These are phyloP conservation scores for Fusarium avenaceum DNA, from an alignment of 2,329 filamentous ascomycete species.

Conservation along the genomic window DNA sequence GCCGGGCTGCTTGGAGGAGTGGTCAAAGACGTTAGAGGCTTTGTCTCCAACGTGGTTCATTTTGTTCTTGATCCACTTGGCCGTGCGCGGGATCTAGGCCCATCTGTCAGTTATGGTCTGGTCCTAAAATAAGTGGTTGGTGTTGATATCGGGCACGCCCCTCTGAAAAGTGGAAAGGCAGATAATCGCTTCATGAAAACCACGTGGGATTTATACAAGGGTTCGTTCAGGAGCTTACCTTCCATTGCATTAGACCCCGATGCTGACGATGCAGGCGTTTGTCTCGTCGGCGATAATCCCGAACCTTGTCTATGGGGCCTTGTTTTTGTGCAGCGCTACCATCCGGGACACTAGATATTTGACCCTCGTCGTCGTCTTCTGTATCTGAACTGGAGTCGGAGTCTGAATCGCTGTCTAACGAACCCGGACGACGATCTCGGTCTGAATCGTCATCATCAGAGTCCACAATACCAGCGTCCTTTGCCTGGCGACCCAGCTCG, in stretches of 20 bases:
- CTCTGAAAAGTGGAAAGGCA: constrained; percentile 4
- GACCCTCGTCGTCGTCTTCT: constrained; percentile 48
- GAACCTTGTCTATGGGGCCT: constrained; percentile 63
- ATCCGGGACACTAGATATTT: constrained; percentile 48
- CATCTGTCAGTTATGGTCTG: constrained; percentile 33
- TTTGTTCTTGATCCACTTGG: constrained; percentile 67
- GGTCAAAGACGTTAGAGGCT: constrained; percentile 69
- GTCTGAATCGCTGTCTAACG: constrained; percentile 43
- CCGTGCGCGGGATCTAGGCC: constrained; percentile 57
- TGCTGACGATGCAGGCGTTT: constrained; percentile 75
- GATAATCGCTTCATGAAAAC: constrained; percentile 19
- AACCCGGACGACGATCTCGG: constrained; percentile 21
- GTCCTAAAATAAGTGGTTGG: neutral
- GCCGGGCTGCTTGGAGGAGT: constrained; percentile 68
- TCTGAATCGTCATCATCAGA: constrained; percentile 43
- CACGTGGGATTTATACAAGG: constrained; percentile 15
- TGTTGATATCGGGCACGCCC: constrained; percentile 11
- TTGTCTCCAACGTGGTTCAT: constrained; percentile 70
- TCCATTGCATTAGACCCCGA: constrained; percentile 81
- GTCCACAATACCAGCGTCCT: constrained; percentile 54
- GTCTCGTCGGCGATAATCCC: constrained; percentile 71
- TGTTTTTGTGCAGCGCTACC: constrained; percentile 58
- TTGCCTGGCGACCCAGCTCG: constrained; percentile 51
- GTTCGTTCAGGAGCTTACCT: constrained; percentile 49
- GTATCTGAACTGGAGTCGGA: constrained; percentile 51